Base-by-base conservation (phyloP, 2,329 filamentous ascomycete species). In the Colletotrichum limetticola region DNA sequence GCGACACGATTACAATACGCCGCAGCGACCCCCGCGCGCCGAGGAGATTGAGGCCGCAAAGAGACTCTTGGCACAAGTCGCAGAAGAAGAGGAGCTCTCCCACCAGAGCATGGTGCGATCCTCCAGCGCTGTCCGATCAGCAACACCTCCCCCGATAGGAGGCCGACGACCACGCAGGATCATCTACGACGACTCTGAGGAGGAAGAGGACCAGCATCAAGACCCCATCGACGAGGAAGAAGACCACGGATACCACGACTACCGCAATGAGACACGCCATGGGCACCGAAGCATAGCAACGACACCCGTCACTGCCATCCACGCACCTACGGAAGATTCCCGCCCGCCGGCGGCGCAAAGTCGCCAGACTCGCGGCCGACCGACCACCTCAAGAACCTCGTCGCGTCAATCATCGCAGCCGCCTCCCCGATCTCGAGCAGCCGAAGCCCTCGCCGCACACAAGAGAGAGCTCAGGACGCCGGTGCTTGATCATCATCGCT, bases 91-190 rank as follows among this genome's bases (percentile, higher is more conserved):
- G 8, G 61, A 61, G 19, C 28, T 63, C 67, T 52, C 42, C 14
- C 14, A 35, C 22, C 28, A 53, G 55, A 30, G 32, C 16, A 7
- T 46, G 53, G 61, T 16, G 35, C 42, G 30, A 16, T 26, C 30
- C 8, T 56, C 66, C 14, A 26, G 49, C 37, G 46, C 30, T 1
- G 12, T 28, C 16, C 61, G 62, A 28, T 71, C 71, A 12, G 71
- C 68, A 42, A 74, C 71, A 1, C 71, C 71, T 26, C 71, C 71
- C n/a, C 71, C 71, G 22, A 72, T 74, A 37, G 57, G 57, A 32
- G 30, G 62, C 4, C 68, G 68, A 4, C 62, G 56, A 4, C 55
- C 32, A 1, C 59, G 62, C 35, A 46, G 57, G 30, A 37, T 74
- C 14, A 67, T 74, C 30, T 66, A 63, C 37, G 68, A 72, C n/a